These are phyloP conservation scores for Tulasnella sp. DNA, from an alignment of 768 basidiomycete genomes.

Conservation along the genomic window DNA sequence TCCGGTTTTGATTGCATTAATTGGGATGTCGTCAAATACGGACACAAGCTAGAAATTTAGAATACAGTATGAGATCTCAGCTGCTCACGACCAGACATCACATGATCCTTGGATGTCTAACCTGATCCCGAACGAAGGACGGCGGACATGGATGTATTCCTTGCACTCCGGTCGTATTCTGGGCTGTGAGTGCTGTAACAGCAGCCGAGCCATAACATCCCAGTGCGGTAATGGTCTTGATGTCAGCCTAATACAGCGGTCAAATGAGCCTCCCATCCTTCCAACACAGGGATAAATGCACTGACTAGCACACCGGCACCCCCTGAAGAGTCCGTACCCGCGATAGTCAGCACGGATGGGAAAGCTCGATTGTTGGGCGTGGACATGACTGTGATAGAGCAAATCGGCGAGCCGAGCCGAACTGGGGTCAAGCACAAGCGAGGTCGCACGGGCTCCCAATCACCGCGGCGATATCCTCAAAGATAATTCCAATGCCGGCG, in stretches of 20 bases:
- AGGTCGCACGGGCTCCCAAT: background rate
- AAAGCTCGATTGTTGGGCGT: background rate
- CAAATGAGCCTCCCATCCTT: background rate
- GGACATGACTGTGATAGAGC: background rate
- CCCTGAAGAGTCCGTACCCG: conserved; percentile 71
- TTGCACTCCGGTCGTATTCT: conserved; percentile 80
- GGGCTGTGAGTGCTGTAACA: conserved; percentile 77
- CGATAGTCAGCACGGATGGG: conserved; percentile 49
- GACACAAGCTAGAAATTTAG: conserved; percentile 43
- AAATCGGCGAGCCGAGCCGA: background rate
- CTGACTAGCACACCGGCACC: conserved; percentile 83
- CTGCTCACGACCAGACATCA: background rate
- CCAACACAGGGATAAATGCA: background rate
- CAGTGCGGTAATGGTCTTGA: conserved; percentile 72
- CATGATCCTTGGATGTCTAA: conserved; percentile 20
- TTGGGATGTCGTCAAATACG: conserved; percentile 58
- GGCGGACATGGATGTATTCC: conserved; percentile 57
- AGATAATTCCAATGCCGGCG: background rate
- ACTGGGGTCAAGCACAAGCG: background rate
- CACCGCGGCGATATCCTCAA: background rate
- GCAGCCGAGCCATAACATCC: conserved; percentile 72
- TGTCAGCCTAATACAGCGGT: conserved; percentile 51
- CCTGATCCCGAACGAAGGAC: conserved; percentile 66
- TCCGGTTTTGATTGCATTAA: conserved; percentile 74
- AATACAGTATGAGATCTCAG: background rate